Percentiles rank a stretch among this genome's conserved stretches.
These are phyloP conservation scores for Hyaloscypha bicolor DNA, from an alignment of 495 filamentous ascomycete species.

Conservation along the genomic window DNA sequence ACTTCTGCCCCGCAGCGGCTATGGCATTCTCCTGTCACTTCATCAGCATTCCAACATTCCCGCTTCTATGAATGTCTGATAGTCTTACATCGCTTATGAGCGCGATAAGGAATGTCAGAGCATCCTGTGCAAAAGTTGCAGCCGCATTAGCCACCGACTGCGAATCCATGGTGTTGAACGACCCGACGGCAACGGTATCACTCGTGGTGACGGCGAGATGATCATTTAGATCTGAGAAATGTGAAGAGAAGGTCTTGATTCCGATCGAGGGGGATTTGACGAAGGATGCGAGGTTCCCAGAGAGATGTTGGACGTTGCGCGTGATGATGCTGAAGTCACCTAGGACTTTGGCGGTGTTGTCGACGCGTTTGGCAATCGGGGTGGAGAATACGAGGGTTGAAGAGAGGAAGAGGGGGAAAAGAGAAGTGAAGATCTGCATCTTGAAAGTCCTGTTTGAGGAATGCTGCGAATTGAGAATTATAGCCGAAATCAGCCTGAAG, in stretches of 20 bases:
- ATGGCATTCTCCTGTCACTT: background rate
- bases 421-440: constrained; percentile 1
- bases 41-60: background rate
- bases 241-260: background rate
- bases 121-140: background rate
- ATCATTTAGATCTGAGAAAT: background rate
- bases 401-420: background rate
- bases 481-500: too few relatives aligned
- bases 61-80: background rate
- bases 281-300: background rate
- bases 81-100: background rate
- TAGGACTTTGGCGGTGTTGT: background rate
- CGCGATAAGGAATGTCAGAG: background rate
- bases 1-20: background rate
- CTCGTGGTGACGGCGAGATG: background rate
- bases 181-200: background rate
- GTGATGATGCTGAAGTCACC: background rate
- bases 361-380: background rate
- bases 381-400: background rate
- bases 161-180: background rate
- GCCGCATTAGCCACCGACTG: background rate
- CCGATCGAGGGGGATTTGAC: background rate
- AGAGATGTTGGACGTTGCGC: background rate
- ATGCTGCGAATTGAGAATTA: too few relatives aligned
- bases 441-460: background rate